Conservation (phyloP, 2,329 filamentous ascomycete species). For the Davidsoniella eucalypti region DNA sequence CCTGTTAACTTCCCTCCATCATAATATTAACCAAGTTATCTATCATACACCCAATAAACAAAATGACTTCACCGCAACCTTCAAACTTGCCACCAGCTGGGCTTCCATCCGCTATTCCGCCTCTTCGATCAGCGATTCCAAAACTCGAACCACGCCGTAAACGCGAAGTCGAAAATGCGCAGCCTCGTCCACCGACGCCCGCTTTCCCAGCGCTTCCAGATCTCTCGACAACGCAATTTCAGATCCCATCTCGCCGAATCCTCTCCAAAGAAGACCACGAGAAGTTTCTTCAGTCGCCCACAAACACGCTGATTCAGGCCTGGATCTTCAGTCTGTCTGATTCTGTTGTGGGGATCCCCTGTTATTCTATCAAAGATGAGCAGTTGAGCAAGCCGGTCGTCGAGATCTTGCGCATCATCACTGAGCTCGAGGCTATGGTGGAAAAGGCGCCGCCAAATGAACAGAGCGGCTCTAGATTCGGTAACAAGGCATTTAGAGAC, state of each 20-base stretch:
- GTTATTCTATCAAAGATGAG: constrained; percentile 41
- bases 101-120: constrained; percentile 17
- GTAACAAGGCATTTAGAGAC: constrained; percentile 76
- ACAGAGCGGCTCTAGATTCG: constrained; percentile 77
- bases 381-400: constrained; percentile 43
- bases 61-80: constrained; percentile 5
- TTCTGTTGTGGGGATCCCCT: constrained; percentile 53
- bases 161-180: constrained; percentile 31
- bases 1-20: not conserved
- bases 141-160: constrained; percentile 50
- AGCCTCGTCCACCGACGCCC: constrained; percentile 61
- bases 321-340: constrained; percentile 83
- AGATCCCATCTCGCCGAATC: constrained; percentile 59
- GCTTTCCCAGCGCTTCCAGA: constrained; percentile 46
- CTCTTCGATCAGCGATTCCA: constrained; percentile 39
- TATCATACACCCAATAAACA: not conserved
- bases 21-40: not conserved
- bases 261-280: constrained; percentile 66
- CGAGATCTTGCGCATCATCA: constrained; percentile 52
- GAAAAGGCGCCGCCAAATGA: constrained; percentile 62
- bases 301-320: constrained; percentile 58
- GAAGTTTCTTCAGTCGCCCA: constrained; percentile 60
- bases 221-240: constrained; percentile 42
- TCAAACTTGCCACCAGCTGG: not conserved
- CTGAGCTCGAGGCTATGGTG: constrained; percentile 51